Percentiles rank a stretch among this genome's conserved stretches.
Evolutionary conservation across 768 basidiomycete species (phyloP).

Genomic region (Suillus tomentosus): DNA sequence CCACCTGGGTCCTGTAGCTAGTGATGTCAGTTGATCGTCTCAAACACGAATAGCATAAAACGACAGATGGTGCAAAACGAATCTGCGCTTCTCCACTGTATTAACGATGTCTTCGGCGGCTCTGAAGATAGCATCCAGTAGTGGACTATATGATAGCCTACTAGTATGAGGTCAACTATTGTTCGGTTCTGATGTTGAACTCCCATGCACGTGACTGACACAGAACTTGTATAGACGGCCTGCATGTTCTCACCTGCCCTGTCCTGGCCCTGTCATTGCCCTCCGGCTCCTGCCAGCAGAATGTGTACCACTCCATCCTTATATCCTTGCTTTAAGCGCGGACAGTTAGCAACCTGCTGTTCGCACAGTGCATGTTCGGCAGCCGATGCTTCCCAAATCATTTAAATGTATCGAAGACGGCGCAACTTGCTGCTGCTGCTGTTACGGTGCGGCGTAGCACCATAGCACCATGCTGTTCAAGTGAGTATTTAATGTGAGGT

Average conservation of each 20-base stretch:
- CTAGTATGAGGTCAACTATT: too few relatives aligned
- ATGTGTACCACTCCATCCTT: neutral
- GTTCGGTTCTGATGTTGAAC: too few relatives aligned
- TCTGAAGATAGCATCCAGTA: neutral
- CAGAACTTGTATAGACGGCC: too few relatives aligned
- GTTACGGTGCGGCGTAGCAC: neutral
- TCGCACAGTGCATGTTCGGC: neutral
- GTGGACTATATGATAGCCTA: neutral
- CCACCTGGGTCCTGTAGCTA: neutral
- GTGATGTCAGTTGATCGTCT: neutral
- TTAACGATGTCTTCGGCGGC: neutral
- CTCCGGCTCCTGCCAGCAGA: neutral
- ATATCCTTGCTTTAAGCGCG: neutral
- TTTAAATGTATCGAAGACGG: neutral
- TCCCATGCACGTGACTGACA: neutral
- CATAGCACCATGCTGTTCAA: neutral
- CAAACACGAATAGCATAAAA: neutral
- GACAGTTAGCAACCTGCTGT: neutral
- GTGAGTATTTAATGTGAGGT: neutral
- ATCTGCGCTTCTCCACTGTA: neutral
- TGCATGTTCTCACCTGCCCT: too few relatives aligned
- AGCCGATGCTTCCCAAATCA: neutral
- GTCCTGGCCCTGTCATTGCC: too few relatives aligned
- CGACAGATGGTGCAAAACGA: neutral
- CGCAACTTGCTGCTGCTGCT: neutral